Base-by-base conservation (phyloP, 176 grass and related monocot species). In the Musa schizocarpa region DNA sequence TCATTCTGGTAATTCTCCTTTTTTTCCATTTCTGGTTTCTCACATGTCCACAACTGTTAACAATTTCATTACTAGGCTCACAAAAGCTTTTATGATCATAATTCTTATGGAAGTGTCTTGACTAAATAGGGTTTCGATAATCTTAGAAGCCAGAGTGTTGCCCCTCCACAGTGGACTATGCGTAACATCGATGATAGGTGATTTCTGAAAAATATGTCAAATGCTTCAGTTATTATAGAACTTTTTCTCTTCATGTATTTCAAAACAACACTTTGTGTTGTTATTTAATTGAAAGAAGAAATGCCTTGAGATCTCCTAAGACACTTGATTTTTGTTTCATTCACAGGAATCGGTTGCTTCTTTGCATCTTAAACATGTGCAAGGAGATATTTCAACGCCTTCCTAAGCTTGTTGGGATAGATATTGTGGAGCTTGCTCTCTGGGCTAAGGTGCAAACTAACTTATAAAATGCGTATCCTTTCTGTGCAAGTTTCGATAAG, bases 111-210 rank as follows among this genome's bases (percentile, higher is more conserved):
- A 22, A 68, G 65, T 68, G 65, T 34, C 13, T 68, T 63, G 65
- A 63, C 61, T 53, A 63, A 84, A 43, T 70, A 99, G 95, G 95
- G 95, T 71, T 99, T 99, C 86, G 90, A 92, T 81, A 94, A 99
- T 79, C 83, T 99, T 80, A 94, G 95, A 56, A 94, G 82, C 78
- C 95, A 99, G 63, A 92, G 86, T 99, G 91, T 99, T 84, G 78
- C 91, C 3, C 95, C 95, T 74, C 88, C 95, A 70, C 95, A 99
- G 85, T 99, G 95, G 95, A 99, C 95, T 75, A 92, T 99, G 95
- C 91, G 86, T 65, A 99, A 94, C 70, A 99, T 94, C 56, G 91
- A 99, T 92, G 91, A 94, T 70, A 99, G 95, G 95, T 99, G 54
- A 63, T 78, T 68, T 9, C n/a, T 72, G 26, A 34, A 48, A n/a